Evolutionary conservation across 1,139 yeast species (phyloP).

Genomic region (Taphrina communis): DNA sequence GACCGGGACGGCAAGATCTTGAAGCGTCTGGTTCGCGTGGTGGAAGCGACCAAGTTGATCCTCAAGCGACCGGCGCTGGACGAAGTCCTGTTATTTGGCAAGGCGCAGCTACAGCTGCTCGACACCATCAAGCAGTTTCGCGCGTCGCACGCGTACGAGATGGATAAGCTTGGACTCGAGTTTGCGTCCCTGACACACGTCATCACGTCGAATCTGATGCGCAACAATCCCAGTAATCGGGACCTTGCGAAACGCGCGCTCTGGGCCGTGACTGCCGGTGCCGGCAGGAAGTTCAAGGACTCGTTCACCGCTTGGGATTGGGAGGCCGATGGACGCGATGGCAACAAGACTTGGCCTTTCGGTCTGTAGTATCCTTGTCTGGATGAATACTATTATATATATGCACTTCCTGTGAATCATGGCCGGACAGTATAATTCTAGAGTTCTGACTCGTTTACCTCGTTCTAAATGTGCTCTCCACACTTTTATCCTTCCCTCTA

Average conservation of each 20-base stretch:
- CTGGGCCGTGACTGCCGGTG: conserved; percentile 13
- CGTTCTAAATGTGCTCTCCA: too few relatives aligned
- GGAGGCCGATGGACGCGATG: conserved; percentile 21
- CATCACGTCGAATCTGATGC: background rate
- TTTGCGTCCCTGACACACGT: conserved; percentile 22
- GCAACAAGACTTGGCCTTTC: conserved; percentile 27
- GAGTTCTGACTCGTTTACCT: too few relatives aligned
- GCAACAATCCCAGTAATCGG: conserved; percentile 15
- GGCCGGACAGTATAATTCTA: too few relatives aligned
- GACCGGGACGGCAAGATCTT: conserved; percentile 8
- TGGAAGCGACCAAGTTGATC: conserved; percentile 22
- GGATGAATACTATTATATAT: too few relatives aligned
- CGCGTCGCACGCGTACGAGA: conserved; percentile 20
- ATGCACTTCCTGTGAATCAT: too few relatives aligned
- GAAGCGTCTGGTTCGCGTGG: conserved; percentile 13
- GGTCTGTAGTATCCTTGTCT: background rate
- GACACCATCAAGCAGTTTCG: conserved; percentile 21
- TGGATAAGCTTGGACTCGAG: conserved; percentile 7
- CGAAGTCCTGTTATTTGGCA: conserved; percentile 17
- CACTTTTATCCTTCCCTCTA: too few relatives aligned
- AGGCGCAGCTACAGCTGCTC: conserved; percentile 26
- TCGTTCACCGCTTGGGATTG: conserved; percentile 28
- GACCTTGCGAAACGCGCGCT: conserved; percentile 2
- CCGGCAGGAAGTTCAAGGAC: conserved; percentile 22
- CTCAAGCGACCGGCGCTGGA: conserved; percentile 27